Base-by-base conservation (phyloP, 2,329 filamentous ascomycete genomes). In the Rhynchosporium agropyri region DNA sequence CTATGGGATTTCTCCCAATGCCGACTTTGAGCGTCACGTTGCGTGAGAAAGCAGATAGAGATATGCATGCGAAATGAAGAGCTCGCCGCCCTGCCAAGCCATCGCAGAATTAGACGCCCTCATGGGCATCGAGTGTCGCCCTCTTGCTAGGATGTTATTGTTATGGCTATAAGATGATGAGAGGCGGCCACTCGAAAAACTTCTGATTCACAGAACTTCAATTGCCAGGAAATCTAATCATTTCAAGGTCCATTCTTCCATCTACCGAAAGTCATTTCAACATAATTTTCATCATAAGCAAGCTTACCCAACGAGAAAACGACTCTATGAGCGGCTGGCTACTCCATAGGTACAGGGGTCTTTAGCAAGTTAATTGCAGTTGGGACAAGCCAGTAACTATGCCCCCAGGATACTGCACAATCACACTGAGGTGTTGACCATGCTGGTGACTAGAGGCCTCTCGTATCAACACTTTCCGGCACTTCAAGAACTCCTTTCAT, bases 1-100 rank as follows among this genome's bases (percentile, higher is more conserved):
- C 51, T 54, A 54, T 54, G 36, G 51, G 36, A 28, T 54, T 40
- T 54, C 15, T 54, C 12, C 51, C 51, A 42, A 54, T 7, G 20
- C 20, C 36, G 51, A 40, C 9, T 8, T 46, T 57, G 13, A 13
- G 31, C 29, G 54, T 46, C 54, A 46, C 40, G 28, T 57, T 57
- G 10, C 54, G 26, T 33, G 6, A 6, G 43, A 4, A 28, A 36
- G 46, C 4, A n/a, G 12, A 1, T 3, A 28, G n/a, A 28, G 20
- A 40, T 8, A 12, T 26, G 38, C 4, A 45, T 20, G 42, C 20
- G 13, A 57, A 43, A 46, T 57, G 40, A 29, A 33, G 13, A 57
- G 5, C 38, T 33, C 40, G 45, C 40, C 54, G 54, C 54, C 54
- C 26, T 46, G 43, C 28, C 15, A 20, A 20, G 28, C 5, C 13